Evolutionary conservation across 78 protist species (phyloP).

Genomic region (Dictyostelium citrinum): DNA sequence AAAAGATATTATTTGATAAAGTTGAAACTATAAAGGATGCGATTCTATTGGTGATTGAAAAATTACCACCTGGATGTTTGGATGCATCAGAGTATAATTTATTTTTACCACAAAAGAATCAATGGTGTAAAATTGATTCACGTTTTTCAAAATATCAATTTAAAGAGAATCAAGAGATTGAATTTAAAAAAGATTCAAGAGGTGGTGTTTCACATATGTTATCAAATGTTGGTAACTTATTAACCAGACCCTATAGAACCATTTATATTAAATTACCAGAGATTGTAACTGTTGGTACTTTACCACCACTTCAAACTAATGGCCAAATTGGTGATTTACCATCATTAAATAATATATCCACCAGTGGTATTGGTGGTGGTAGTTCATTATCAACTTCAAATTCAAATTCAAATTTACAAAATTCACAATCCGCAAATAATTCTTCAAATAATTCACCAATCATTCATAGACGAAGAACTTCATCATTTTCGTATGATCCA

Average conservation of each 20-base stretch:
- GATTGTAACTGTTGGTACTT: constrained; percentile 29
- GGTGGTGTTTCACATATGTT: constrained; percentile 39
- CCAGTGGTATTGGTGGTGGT: not conserved
- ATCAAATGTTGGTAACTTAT: constrained; percentile 5
- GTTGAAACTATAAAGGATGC: constrained; percentile 68
- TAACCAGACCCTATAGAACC: constrained; percentile 31
- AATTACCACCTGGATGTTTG: constrained; percentile 59
- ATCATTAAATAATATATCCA: not conserved
- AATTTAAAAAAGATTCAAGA: constrained; percentile 65
- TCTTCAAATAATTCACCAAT: not conserved
- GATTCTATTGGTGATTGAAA: constrained; percentile 27
- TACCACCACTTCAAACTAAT: not conserved
- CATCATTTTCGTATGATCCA: constrained; percentile 3
- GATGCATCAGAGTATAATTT: constrained; percentile 36
- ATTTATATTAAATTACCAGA: constrained; percentile 50
- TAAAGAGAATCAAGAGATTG: constrained; percentile 72
- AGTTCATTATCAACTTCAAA: not conserved
- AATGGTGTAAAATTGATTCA: constrained; percentile 64
- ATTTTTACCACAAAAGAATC: constrained; percentile 44
- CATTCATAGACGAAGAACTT: not conserved
- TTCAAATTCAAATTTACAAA: not conserved
- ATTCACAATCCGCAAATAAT: not conserved
- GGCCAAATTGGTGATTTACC: constrained; percentile 9
- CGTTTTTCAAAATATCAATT: constrained; percentile 51
- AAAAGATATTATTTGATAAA: constrained; percentile 62